phyloP scores from a whole-genome alignment of 768 basidiomycete species.

The Gelatoporia subvermispora region DNA sequence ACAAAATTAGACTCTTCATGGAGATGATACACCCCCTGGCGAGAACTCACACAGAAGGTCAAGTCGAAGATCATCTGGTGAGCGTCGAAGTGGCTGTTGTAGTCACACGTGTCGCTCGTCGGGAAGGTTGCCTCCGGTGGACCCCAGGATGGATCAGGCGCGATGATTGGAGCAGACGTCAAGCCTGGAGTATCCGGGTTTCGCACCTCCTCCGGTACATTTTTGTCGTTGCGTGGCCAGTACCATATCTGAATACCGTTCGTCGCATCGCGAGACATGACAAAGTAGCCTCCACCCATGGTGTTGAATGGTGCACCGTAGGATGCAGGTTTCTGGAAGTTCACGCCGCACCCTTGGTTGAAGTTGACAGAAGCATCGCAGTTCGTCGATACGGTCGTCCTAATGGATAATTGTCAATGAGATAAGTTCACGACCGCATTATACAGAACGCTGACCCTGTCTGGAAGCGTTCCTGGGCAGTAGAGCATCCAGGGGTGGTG shows the following conservation, averaged over 20 bases:
- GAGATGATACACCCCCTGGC: not conserved
- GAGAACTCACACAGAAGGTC: conserved; percentile 53
- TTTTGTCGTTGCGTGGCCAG: conserved; percentile 43
- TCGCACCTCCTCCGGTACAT: conserved; percentile 40
- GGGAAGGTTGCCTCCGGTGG: conserved; percentile 47
- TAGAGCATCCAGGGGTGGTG: conserved; percentile 44
- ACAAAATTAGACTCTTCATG: not conserved
- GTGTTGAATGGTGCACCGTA: conserved; percentile 47
- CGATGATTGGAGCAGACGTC: conserved; percentile 5
- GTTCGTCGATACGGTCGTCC: conserved; percentile 35
- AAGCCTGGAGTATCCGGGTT: conserved; percentile 6
- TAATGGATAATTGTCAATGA: conserved; percentile 15
- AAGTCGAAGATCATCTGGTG: conserved; percentile 54
- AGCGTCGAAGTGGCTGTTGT: conserved; percentile 45
- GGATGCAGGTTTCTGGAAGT: conserved; percentile 33
- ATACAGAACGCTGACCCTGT: conserved; percentile 35
- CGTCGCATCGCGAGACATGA: conserved; percentile 35
- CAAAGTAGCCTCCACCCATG: conserved; percentile 58
- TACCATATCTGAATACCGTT: conserved; percentile 59
- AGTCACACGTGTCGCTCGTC: conserved; percentile 42
- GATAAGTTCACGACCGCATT: not conserved
- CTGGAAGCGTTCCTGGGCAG: conserved; percentile 38
- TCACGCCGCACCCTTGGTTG: conserved; percentile 61
- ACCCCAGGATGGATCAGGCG: conserved; percentile 34
- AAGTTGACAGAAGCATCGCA: conserved; percentile 47